Evolutionary conservation across 306 rosid species (phyloP), one percentile per base, ranked within the genome.

Genomic region (Cicer yamashitae): DNA sequence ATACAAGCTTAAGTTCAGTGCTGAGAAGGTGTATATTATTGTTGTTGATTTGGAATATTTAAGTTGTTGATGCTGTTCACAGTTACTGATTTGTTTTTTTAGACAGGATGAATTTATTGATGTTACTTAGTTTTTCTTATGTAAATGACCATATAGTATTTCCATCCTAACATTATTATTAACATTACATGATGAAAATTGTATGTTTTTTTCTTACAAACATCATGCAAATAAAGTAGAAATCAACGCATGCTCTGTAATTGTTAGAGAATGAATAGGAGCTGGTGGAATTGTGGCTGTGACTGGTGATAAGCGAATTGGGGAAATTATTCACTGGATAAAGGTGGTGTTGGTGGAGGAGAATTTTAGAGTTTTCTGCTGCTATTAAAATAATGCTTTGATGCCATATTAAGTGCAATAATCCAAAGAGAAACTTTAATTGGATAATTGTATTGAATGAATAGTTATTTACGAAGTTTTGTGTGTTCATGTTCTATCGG

Each of bases 1-100:
- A 78, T 92, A 90, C 85, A 90, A 88, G 82, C 85, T 94, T 45
- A 94, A 94, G 85, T 94, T 94, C 84, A 94, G 99, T 76, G 92
- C 99, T 4, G 99, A 94, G 22, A 94, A 92, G 96, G 99, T 92
- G 69, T 70, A 75, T 44, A 78, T 60, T 64, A 6, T 34, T 34
- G 10, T 40, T 68, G 12, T 47, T 9, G 22, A 10, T 48, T 50
- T 30, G 39, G 53, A 8, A 13, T 50, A 64, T 43, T 45, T 17
- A 10, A 7, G 17, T 40, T 9, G 38, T 74, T 30, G 8, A 15
- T 47, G 8, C 41, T 61, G 7, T 6, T 37, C 17, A 6, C 25
- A 10, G 61, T 22, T 18, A 1, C 46, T 53, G 53, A 25, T 25
- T 54, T 52, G 37, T 63, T 7, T 50, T 70, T 14, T 20, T 11